Evolutionary conservation across 305 asterid genomes (phyloP).

Genomic region (Fraxinus ornus): DNA sequence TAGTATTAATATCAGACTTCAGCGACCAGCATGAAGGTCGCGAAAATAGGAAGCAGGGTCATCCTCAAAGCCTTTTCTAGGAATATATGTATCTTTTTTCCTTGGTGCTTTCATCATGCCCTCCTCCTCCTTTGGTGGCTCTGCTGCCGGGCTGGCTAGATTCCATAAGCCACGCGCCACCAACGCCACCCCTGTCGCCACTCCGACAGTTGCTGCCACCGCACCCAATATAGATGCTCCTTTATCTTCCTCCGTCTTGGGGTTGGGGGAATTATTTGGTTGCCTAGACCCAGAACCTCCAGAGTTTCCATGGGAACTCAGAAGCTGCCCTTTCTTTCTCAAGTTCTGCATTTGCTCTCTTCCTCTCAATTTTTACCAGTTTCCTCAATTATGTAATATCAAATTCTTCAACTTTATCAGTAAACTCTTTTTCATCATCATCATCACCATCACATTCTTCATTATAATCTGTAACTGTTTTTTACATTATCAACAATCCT

Average conservation of each 20-base stretch:
- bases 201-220: neutral
- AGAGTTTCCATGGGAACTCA: neutral
- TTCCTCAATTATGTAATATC: constrained; percentile 46
- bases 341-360: constrained; percentile 50
- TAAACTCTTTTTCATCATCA: constrained; percentile 14
- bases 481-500: neutral
- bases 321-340: constrained; percentile 65
- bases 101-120: too few relatives aligned
- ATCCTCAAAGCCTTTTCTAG: too few relatives aligned
- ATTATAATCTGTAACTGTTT: neutral
- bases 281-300: neutral
- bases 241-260: neutral
- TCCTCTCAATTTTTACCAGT: constrained; percentile 46
- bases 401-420: constrained; percentile 34
- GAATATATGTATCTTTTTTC: too few relatives aligned
- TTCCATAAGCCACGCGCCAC: neutral
- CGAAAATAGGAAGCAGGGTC: too few relatives aligned
- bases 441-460: constrained; percentile 21
- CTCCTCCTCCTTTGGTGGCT: neutral
- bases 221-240: neutral
- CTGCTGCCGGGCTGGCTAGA: neutral
- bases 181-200: neutral
- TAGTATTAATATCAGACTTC: neutral
- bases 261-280: neutral
- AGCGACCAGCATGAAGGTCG: neutral